Conservation (phyloP, 2,329 filamentous ascomycete species). For the Biscogniauxia sp. region DNA sequence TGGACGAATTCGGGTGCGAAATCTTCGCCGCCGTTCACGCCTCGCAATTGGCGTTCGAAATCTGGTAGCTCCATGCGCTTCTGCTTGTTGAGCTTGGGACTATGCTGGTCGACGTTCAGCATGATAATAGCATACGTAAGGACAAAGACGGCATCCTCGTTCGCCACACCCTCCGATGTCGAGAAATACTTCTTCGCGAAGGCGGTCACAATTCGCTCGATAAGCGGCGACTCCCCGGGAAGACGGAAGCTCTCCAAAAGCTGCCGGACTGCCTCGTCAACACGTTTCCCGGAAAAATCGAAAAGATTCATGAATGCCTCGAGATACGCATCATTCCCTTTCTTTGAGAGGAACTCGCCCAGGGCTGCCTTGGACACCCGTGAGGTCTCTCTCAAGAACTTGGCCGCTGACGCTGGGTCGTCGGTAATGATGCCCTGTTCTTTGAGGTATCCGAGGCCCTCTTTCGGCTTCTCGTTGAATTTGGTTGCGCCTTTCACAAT, state of each 20-base stretch:
- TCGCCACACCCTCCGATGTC: slow-evolving; percentile 70
- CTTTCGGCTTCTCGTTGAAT: slow-evolving; percentile 94
- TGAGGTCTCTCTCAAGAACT: slow-evolving; percentile 82
- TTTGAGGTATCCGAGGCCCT: slow-evolving; percentile 80
- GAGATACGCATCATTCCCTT: slow-evolving; percentile 79
- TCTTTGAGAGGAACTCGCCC: slow-evolving; percentile 91
- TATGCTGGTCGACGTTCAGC: slow-evolving; percentile 96
- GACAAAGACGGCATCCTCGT: slow-evolving; percentile 86
- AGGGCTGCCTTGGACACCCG: slow-evolving; percentile 86
- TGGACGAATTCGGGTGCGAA: slow-evolving; percentile 82
- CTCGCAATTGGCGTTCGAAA: slow-evolving; percentile 86
- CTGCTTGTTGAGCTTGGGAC: slow-evolving; percentile 76
- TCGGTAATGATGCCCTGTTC: slow-evolving; percentile 83
- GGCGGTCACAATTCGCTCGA: slow-evolving; percentile 84
- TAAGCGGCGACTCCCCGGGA: slow-evolving; percentile 88
- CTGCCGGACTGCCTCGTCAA: slow-evolving; percentile 84
- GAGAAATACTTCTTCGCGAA: slow-evolving; percentile 85
- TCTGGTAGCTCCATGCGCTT: slow-evolving; percentile 82
- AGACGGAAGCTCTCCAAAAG: slow-evolving; percentile 91
- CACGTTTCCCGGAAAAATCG: slow-evolving; percentile 79
- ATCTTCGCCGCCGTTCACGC: slow-evolving; percentile 81
- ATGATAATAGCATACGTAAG: slow-evolving; percentile 96
- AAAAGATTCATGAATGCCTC: slow-evolving; percentile 84
- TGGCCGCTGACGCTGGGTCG: slow-evolving; percentile 76
- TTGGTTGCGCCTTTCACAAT: slow-evolving; percentile 86